Evolutionary conservation across 108 stramenopile genomes (phyloP), one percentile per base, ranked within the genome.

Genomic region (Pseudonitzschia pungens): DNA sequence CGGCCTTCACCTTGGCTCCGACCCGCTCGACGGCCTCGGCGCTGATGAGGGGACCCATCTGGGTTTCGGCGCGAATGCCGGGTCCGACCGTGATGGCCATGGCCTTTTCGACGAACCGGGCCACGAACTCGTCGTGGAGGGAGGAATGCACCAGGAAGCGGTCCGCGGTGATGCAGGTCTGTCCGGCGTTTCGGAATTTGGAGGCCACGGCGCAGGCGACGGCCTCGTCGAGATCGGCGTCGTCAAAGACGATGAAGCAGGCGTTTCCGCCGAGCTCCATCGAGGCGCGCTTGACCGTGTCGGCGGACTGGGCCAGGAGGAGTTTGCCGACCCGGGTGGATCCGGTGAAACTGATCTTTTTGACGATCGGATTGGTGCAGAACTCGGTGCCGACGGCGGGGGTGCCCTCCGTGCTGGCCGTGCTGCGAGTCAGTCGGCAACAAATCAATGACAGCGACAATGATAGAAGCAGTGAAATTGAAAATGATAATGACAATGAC

Each of bases 151-250:
- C 78, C 48, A 96, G 57, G 67, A 98, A 92, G 16, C 96, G 87
- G 84, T 97, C 96, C 56, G 96, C 82, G 74, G 92, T 93, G 18
- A 97, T 94, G 79, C 98, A 98, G 1, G 96, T 94, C 82, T 98
- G 98, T 3, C 96, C 96, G 5, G 90, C 88, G 85, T 96, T 93
- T 12, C 96, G 83, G 78, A 93, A 98, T 72, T 97, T 97, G 69
- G 86, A 74, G 5, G 88, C 75, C 73, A 97, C 84, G 24, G 92
- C 90, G 26, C 87, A 91, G 27, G 70, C 62, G 8, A 97, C 88
- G 27, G 96, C 96, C 52, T 86, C 79, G 27, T 93, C 92, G 21
- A 97, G 26, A 75, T 96, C 86, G 26, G 96, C 96, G 81, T 96
- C 96, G 14, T 89, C 95, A 78, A 97, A 97, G 6, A 97, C 94